These are phyloP conservation scores for Scedosporium dehoogii DNA, from an alignment of 2,329 filamentous ascomycete genomes.

Conservation along the genomic window DNA sequence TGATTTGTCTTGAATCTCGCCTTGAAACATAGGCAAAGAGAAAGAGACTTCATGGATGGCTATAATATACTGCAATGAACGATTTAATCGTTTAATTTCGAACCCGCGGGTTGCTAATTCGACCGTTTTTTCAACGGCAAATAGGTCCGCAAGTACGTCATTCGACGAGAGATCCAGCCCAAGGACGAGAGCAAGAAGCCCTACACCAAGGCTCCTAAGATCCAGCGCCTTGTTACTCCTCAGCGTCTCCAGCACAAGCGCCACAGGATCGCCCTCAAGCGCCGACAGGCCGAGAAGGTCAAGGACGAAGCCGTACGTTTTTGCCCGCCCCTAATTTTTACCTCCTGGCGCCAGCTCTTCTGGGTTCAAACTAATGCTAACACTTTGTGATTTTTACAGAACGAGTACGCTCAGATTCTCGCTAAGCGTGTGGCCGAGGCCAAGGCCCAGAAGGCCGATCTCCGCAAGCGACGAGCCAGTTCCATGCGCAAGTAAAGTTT, in stretches of 20 bases:
- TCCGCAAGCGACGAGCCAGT: conserved; percentile 93
- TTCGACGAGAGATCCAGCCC: conserved; percentile 93
- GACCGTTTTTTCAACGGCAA: neutral
- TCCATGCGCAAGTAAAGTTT: conserved; percentile 75
- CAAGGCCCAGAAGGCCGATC: conserved; percentile 87
- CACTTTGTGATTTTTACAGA: conserved; percentile 41
- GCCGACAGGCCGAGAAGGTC: conserved; percentile 89
- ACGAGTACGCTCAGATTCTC: conserved; percentile 92
- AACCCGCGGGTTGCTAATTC: conserved; percentile 21
- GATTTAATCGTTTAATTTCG: no score
- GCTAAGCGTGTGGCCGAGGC: conserved; percentile 96
- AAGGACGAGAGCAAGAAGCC: conserved; percentile 96
- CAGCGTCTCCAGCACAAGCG: conserved; percentile 99
- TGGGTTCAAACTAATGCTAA: conserved; percentile 17
- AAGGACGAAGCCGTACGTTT: conserved; percentile 95
- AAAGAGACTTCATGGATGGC: conserved; percentile 1
- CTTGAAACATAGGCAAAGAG: neutral
- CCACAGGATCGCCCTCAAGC: conserved; percentile 95
- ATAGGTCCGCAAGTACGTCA: conserved; percentile 98
- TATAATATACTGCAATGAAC: neutral
- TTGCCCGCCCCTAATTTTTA: neutral
- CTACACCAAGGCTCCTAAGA: conserved; percentile 99
- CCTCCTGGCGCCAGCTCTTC: neutral
- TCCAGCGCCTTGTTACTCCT: conserved; percentile 98
- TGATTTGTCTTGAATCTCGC: conserved; percentile 6